Evolutionary conservation across 305 asterid species (phyloP), one percentile per base, ranked within the genome.

Genomic region (Fraxinus floribunda): DNA sequence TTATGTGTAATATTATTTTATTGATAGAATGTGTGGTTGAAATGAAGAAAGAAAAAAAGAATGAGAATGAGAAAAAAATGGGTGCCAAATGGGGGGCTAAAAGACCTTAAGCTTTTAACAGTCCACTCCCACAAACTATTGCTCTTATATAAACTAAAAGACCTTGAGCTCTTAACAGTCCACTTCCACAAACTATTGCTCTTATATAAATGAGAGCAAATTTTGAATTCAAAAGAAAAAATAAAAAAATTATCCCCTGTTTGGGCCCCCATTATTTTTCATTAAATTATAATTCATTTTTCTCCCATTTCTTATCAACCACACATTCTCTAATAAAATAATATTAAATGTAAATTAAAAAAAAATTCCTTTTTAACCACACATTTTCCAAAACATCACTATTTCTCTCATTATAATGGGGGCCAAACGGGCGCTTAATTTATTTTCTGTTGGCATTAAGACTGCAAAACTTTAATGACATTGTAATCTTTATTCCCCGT

Each of bases 401-500:
- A 36, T 36, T 36, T 36, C 39, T 36, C 39, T 36, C 8, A 3
- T 36, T 36, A 36, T 36, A 36, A 36, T 36, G 39, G 39, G 38
- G 39, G 39, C 39, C 39, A 36, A 36, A 36, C 39, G 9, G 1
- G 39, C 8, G 9, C 9, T 26, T 68, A 24, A 29, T 68, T 68
- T 11, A 68, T 22, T 62, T 62, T 62, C 16, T 72, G 66, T 79
- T 82, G 78, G 13, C 79, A 6, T 44, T 34, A 68, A 30, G 38
- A 71, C 35, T 79, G 76, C 57, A 72, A 62, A 81, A 79, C 20
- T 60, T 66, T 46, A 46, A 57, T 57, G 10, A n/a, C 66, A n/a
- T 60, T 60, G 11, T 60, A 64, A 46, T 60, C 30, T 18, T 81
- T 5, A 16, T 81, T 68, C 15, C 76, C 79, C 20, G 18, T 80